Base-by-base conservation (phyloP, 352 stramenopile species). In the Pythium scleroteichum region DNA sequence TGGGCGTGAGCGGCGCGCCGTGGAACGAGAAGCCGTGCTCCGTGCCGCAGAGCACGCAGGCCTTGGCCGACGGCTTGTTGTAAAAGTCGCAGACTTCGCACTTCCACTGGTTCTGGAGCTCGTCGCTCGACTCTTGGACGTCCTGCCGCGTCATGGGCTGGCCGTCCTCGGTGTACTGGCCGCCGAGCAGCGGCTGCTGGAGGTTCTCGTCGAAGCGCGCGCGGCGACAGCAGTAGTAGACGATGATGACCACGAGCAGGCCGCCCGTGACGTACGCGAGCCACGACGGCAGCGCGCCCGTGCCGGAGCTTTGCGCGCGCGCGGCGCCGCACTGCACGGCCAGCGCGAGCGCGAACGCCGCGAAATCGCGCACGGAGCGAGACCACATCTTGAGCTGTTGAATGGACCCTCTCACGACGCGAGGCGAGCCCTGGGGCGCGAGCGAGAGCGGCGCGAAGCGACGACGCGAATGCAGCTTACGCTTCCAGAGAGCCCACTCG, bases 41-140 rank as follows among this genome's bases (percentile, higher is more conserved):
- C 17, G 85, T 95, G 59, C 85, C 85, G 48, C 85, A 95, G 2
- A 95, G 66, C 39, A 93, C 79, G 58, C 85, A 95, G 17, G 74
- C 45, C 67, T 88, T 89, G 59, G 75, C 42, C 48, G 80, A 92
- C 26, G 77, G 75, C 64, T 95, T 95, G 73, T 95, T 95, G 70
- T 92, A 80, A 64, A 95, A 95, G 68, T 95, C 85, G 60, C 85
- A 95, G 7, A 95, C 85, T 48, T 93, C 83, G 66, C 85, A 95
- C 63, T 92, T 88, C 85, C 85, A 95, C 62, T 95, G 83, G 6
- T 71, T 85, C 40, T 76, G 84, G 7, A 95, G 71, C 52, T 95
- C 85, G 62, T 95, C 85, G 40, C 75, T 85, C 0, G 82, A 81
- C 50, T 95, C 85, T 56, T 95, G 85, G 12, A 95, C 85, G 64